Percentiles rank a stretch among this genome's conserved stretches.
Conservation (phyloP, 2,329 filamentous ascomycete species). For the Anthostomella pinea region DNA sequence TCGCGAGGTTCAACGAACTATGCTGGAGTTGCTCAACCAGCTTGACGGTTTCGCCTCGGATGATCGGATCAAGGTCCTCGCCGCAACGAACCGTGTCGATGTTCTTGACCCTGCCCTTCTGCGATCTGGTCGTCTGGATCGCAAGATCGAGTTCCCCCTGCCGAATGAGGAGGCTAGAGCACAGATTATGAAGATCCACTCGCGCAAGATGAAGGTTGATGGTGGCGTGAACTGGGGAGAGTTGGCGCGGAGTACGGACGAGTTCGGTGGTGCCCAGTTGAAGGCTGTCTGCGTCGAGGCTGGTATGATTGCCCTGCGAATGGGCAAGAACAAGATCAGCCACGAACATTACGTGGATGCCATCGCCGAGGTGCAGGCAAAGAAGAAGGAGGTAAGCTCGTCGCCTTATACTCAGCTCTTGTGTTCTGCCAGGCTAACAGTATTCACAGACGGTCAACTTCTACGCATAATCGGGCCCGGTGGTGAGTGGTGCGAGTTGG, state of each 20-base stretch:
- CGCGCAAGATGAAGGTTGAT: constrained; percentile 96
- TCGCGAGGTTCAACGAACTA: constrained; percentile 95
- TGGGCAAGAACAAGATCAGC: constrained; percentile 92
- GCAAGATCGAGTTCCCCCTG: constrained; percentile 97
- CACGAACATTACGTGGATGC: constrained; percentile 99
- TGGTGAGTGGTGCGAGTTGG: constrained; percentile 5
- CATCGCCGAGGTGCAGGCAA: constrained; percentile 89
- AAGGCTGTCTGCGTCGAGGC: constrained; percentile 99
- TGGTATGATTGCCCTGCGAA: constrained; percentile 95
- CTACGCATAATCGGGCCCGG: constrained; percentile 34
- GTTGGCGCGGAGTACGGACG: constrained; percentile 91
- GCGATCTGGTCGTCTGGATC: constrained; percentile 86
- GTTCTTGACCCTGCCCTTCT: constrained; percentile 89
- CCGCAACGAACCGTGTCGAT: constrained; percentile 91
- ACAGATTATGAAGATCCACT: constrained; percentile 96
- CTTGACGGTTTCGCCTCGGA: constrained; percentile 97
- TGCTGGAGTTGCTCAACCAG: constrained; percentile 98
- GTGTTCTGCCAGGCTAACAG: constrained; percentile 23
- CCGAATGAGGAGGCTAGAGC: constrained; percentile 97
- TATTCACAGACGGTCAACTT: constrained; percentile 50
- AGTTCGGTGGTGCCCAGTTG: constrained; percentile 95
- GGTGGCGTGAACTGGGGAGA: constrained; percentile 93
- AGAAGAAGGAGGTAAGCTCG: constrained; percentile 81
- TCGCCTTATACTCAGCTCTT: not conserved
- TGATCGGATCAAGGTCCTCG: constrained; percentile 93